Conservation (phyloP, 176 grass and related monocot genomes). For the Ampelocalamus luodianensis region DNA sequence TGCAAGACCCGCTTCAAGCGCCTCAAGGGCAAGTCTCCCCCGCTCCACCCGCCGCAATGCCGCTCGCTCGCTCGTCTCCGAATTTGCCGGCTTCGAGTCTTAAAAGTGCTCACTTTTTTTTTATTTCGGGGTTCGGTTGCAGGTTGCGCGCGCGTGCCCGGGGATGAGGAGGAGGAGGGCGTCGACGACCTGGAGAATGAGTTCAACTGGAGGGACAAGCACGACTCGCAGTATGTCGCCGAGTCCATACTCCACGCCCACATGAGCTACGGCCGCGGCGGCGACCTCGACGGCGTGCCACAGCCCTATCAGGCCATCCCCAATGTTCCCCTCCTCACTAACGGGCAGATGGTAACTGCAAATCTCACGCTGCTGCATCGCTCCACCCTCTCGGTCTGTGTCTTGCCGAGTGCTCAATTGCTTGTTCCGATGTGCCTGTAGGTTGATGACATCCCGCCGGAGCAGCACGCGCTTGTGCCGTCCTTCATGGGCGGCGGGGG, state of each 20-base stretch:
- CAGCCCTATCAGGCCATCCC: conserved; percentile 53
- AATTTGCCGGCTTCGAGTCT: background rate
- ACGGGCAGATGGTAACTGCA: conserved; percentile 72
- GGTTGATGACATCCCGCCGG: conserved; percentile 83
- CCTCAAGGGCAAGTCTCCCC: conserved; percentile 54
- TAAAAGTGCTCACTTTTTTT: background rate
- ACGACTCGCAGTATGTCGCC: conserved; percentile 53
- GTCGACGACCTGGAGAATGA: conserved; percentile 83
- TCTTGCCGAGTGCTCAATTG: background rate
- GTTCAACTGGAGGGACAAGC: conserved; percentile 68
- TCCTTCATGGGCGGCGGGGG: conserved; percentile 73
- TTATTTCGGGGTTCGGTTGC: background rate
- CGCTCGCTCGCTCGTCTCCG: background rate
- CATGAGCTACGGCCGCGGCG: conserved; percentile 75
- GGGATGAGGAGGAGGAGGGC: conserved; percentile 82
- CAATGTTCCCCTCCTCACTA: conserved; percentile 77
- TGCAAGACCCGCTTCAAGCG: conserved; percentile 78
- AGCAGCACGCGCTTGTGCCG: conserved; percentile 82
- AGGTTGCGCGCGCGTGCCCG: conserved; percentile 70
- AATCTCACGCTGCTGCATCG: background rate
- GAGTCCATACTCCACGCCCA: conserved; percentile 71
- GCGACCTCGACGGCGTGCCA: conserved; percentile 49
- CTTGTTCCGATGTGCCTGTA: conserved; percentile 1
- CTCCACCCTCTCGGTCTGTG: background rate
- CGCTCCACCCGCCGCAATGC: conserved; percentile 15